Evolutionary conservation across 2,329 filamentous ascomycete species (phyloP), one percentile per base, ranked within the genome.

Genomic region (Xylariaceae sp.): DNA sequence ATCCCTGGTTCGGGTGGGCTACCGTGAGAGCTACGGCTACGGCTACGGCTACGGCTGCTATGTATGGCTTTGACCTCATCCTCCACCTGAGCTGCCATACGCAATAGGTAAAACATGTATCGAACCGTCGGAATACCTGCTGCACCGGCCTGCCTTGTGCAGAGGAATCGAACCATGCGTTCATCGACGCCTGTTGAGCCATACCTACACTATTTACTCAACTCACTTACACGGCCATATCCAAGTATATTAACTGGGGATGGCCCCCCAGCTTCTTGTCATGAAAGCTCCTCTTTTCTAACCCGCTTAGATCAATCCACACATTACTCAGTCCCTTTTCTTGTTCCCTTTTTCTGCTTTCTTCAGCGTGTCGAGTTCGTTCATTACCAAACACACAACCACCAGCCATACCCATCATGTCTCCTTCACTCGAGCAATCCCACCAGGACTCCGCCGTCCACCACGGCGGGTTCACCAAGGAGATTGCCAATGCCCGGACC

Each of bases 311-410:
- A n/a, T 10, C 34, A 54, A 60, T 39, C 18, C 23, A 7, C 17
- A 6, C 49, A 34, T 44, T 51, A 51, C 52, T 53, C 18, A 6
- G 23, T 55, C 55, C 57, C 45, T 58, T 62, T 48, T 63, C 59
- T 66, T 67, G 23, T 35, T 62, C 51, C 68, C 70, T 70, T 65
- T 9, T 42, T 13, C 11, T 10, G 11, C 11, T 42, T 13, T 42
- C 37, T 54, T 50, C 65, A 61, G 70, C 71, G 70, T 72, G 71
- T 72, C 53, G 70, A 73, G 71, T 72, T 72, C 70, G 69, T 66
- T 72, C 71, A 51, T 73, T 73, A 73, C 68, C 60, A 61, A 8
- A 10, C 37, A 42, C 11, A 42, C 37, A 55, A 64, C 57, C 44
- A 62, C 63, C 50, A 30, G 44, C 44, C 52, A 48, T 56, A 61